Conservation (phyloP, 192 early-diverging fungal genomes). For the Coemansia sp. region DNA sequence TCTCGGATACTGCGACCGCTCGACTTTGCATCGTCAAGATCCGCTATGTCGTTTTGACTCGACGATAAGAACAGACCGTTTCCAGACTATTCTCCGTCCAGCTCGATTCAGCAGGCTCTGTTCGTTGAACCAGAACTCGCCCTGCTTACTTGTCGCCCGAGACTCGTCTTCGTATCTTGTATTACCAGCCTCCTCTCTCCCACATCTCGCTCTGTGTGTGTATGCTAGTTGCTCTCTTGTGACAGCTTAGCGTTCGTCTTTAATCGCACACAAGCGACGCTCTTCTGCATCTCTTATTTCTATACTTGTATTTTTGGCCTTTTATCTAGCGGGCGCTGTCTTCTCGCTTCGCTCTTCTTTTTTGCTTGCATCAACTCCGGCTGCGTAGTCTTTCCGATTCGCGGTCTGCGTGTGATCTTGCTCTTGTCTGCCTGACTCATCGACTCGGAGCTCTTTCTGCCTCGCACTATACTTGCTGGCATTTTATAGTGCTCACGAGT, state of each 20-base stretch:
- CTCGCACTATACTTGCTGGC: conserved; percentile 33
- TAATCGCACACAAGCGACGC: neutral
- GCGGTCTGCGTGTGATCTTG: conserved; percentile 14
- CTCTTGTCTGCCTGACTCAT: neutral
- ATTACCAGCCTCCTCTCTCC: conserved; percentile 13
- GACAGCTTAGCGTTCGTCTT: neutral
- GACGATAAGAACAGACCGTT: neutral
- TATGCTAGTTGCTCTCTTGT: conserved; percentile 8
- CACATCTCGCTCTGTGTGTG: neutral
- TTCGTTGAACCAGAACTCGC: neutral
- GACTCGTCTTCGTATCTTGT: conserved; percentile 4
- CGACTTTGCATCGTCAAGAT: neutral
- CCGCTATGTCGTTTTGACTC: conserved; percentile 4
- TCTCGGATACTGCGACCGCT: conserved; percentile 1
- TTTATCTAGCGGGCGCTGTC: neutral
- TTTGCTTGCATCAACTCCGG: neutral
- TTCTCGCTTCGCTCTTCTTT: neutral
- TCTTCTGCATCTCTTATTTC: conserved; percentile 20
- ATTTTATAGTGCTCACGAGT: neutral
- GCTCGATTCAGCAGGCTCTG: neutral
- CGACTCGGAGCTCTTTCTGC: neutral
- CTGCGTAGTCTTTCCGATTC: conserved; percentile 4
- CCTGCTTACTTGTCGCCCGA: neutral
- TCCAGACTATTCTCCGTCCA: conserved; percentile 1
- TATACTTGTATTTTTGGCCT: conserved; percentile 15